phyloP scores from a whole-genome alignment of 208 protist genomes.

The Trypanosoma avium region DNA sequence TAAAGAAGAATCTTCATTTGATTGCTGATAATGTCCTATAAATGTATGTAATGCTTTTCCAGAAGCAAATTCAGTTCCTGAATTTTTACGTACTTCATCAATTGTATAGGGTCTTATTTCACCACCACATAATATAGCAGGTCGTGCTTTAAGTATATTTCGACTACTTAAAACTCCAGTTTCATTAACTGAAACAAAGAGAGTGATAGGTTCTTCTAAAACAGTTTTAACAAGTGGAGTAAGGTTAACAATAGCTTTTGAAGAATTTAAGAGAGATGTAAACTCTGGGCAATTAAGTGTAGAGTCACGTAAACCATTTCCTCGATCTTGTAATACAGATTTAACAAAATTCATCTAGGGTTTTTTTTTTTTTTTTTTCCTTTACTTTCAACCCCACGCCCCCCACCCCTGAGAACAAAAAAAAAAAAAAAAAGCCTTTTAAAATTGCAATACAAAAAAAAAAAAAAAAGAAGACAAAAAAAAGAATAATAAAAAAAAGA shows the following conservation, averaged over 20 bases:
- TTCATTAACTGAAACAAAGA: background rate
- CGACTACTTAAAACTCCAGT: background rate
- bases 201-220: conserved; percentile 9
- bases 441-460: background rate
- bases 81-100: conserved; percentile 2
- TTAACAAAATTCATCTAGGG: background rate
- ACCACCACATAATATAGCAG: background rate
- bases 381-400: too few relatives aligned
- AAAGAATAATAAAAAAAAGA: background rate
- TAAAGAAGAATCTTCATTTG: background rate
- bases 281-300: background rate
- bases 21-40: conserved; percentile 8
- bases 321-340: background rate
- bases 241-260: background rate
- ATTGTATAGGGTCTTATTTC: conserved; percentile 14
- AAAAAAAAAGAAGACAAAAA: background rate
- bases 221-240: background rate
- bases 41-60: conserved; percentile 17
- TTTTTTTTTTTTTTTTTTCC: too few relatives aligned
- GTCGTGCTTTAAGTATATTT: background rate
- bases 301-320: conserved; percentile 2
- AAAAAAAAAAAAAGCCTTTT: background rate
- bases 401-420: too few relatives aligned
- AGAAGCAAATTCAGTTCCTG: conserved; percentile 15
- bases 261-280: too few relatives aligned